Evolutionary conservation across 345 rosid species (phyloP).

Genomic region (Hypericum perforatum): DNA sequence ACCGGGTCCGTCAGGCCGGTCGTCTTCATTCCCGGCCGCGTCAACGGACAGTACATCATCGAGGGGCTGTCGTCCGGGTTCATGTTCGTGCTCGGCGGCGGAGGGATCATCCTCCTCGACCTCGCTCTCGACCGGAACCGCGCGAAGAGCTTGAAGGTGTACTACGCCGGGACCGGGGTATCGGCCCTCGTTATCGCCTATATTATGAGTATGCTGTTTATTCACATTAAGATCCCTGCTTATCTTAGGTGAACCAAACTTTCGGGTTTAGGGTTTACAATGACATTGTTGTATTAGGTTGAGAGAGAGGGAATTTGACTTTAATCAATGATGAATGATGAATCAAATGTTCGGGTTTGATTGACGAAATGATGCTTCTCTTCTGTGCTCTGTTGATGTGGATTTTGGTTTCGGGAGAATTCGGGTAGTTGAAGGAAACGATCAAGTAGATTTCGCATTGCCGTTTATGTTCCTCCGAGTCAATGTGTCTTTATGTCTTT

Average conservation of each 20-base stretch:
- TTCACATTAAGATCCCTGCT: background rate
- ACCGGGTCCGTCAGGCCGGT: conserved; percentile 2
- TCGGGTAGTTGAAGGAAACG: too few species aligned
- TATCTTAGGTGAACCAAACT: background rate
- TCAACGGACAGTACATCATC: background rate
- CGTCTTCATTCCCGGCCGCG: conserved; percentile 1
- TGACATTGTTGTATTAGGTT: too few species aligned
- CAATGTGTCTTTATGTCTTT: too few species aligned
- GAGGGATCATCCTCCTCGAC: background rate
- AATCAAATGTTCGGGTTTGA: too few species aligned
- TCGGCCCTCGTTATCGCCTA: background rate
- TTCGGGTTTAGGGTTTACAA: too few species aligned
- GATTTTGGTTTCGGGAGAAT: too few species aligned
- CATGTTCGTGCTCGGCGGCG: conserved; percentile 1
- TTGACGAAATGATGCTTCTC: too few species aligned
- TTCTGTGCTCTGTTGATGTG: too few species aligned
- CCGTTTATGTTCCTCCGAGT: too few species aligned
- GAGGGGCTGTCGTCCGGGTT: background rate
- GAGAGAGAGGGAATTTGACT: too few species aligned
- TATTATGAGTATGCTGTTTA: background rate
- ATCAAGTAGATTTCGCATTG: too few species aligned
- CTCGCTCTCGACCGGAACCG: background rate
- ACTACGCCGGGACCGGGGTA: background rate
- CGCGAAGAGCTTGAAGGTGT: background rate
- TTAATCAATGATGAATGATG: too few species aligned